A percentile compares a stretch with the other conserved stretches of the same genome.
Conservation (phyloP, 352 stramenopile species). For the Pythium myriotylum region DNA sequence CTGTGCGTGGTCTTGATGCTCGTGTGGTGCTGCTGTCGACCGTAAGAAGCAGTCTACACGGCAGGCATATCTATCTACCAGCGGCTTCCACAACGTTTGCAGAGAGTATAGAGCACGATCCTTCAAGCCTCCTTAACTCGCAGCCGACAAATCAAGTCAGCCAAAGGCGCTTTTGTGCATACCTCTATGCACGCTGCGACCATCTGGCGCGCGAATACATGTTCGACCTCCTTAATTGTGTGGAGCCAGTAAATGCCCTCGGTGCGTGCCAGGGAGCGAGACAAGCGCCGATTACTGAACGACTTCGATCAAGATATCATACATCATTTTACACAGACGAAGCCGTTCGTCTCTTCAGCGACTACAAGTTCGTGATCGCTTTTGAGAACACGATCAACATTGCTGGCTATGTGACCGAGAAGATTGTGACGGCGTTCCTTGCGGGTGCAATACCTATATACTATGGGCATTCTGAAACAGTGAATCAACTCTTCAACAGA, state of each 20-base stretch:
- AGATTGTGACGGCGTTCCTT: slow-evolving; percentile 63
- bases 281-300: not conserved
- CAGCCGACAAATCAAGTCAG: not conserved
- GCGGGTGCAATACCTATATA: slow-evolving; percentile 62
- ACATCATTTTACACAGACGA: slow-evolving; percentile 12
- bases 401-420: slow-evolving; percentile 66
- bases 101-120: slow-evolving; percentile 31
- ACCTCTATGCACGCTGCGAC: slow-evolving; percentile 54
- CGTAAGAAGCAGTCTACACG: not conserved
- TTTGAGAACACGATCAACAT: slow-evolving; percentile 53
- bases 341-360: not conserved
- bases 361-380: slow-evolving; percentile 70
- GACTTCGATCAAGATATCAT: not conserved
- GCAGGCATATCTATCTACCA: slow-evolving; percentile 13
- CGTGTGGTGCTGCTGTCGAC: slow-evolving; percentile 3
- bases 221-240: slow-evolving; percentile 45
- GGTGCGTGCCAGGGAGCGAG: slow-evolving; percentile 41
- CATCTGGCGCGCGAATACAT: slow-evolving; percentile 50
- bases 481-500: slow-evolving; percentile 45
- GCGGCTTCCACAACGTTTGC: slow-evolving; percentile 45
- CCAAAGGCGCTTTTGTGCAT: slow-evolving; percentile 42
- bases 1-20: not conserved
- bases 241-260: slow-evolving; percentile 53
- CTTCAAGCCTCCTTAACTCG: slow-evolving; percentile 16
- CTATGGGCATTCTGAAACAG: slow-evolving; percentile 45